Evolutionary conservation across 202 grass and related monocot species (phyloP), one percentile per base, ranked within the genome.

Genomic region (Elaeis oleifera): DNA sequence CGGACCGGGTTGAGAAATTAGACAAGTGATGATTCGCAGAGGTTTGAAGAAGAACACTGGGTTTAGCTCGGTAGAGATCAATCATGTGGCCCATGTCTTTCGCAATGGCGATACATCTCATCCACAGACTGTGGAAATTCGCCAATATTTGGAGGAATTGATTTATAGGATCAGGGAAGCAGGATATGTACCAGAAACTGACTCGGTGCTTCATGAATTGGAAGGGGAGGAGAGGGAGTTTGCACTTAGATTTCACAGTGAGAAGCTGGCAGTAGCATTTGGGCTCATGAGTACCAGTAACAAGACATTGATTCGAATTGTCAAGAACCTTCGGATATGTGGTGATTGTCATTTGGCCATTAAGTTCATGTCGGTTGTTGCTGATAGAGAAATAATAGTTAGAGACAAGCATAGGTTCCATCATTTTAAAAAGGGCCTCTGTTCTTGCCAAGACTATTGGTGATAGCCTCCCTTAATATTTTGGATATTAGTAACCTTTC

Each of bases 141-240:
- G 78, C 49, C 70, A 50, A 0, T 89, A 81, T 53, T 64, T 89
- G 74, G 77, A 84, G 31, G 67, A 75, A 69, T 54, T 81, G 53
- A 61, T 84, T 23, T 16, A 65, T 27, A 84, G 51, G 70, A 84
- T 89, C 58, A 84, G 53, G 31, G 70, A 61, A 64, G 65, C 23
- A 68, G 80, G 80, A 18, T 84, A 78, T 16, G 63, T 75, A 58
- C 74, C 80, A 66, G 70, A 84, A 81, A 89, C 74, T 64, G 66
- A 81, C 26, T 74, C 70, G 0, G 66, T 83, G n/a, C 50, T 89
- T 56, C 85, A 89, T 72, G 80, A 89, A 15, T 69, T 89, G 74
- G 80, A 89, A 57, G 85, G 81, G 58, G 85, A 88, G 80, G 85
- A 84, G 63, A 84, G 74, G 62, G 80, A 84, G 31, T 67, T 77